These are phyloP conservation scores for Sporothrix pallida DNA, from an alignment of 2,329 filamentous ascomycete species.

Conservation along the genomic window DNA sequence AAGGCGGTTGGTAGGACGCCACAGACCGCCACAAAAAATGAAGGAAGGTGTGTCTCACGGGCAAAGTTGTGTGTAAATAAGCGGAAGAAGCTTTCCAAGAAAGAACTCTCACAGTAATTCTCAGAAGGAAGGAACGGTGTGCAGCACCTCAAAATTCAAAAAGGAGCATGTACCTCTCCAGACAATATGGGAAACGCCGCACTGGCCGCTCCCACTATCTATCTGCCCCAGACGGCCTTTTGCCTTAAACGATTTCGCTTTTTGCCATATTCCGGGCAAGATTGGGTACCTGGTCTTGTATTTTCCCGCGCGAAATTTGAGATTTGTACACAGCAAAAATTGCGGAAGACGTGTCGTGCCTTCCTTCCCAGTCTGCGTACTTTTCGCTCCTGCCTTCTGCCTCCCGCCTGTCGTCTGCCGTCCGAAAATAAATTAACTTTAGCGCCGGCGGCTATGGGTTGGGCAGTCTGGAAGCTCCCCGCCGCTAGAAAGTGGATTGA, in stretches of 20 bases:
- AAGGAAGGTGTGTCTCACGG: constrained; percentile 6
- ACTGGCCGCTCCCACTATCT: constrained; percentile 10
- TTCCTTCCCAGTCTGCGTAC: background rate
- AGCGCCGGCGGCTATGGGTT: constrained; percentile 35
- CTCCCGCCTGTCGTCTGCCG: constrained; percentile 3
- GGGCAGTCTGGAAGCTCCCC: background rate
- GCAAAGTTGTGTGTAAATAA: background rate
- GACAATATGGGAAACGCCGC: constrained; percentile 18
- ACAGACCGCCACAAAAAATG: constrained; percentile 8
- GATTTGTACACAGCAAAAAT: too few species aligned
- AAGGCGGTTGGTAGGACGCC: background rate
- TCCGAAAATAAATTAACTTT: constrained; percentile 30
- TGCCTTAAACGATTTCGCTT: background rate
- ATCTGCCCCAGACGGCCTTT: background rate
- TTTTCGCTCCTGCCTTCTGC: background rate
- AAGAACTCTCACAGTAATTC: background rate
- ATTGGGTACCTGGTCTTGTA: background rate
- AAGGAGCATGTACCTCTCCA: background rate
- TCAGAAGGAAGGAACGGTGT: background rate
- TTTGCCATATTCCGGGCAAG: constrained; percentile 7
- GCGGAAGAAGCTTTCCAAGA: background rate
- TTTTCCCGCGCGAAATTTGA: background rate
- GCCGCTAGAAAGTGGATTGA: background rate
- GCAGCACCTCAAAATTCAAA: background rate
- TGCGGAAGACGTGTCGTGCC: constrained; percentile 6